These are phyloP conservation scores for Zychaea mexicana DNA, from an alignment of 371 early-diverging fungal species.

Conservation along the genomic window DNA sequence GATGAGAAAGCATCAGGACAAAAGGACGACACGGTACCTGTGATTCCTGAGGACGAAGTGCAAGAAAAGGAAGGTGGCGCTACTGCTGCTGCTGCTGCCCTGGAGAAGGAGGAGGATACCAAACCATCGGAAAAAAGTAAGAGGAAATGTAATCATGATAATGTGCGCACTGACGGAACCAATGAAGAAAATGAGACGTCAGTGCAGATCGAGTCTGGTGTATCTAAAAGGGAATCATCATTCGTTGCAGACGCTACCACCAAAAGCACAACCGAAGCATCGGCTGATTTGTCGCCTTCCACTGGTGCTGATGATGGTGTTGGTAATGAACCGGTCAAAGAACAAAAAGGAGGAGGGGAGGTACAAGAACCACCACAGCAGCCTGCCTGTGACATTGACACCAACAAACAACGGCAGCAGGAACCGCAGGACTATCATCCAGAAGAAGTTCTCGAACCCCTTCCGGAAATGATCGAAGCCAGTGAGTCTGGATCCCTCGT, in stretches of 20 bases:
- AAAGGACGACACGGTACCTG: background rate
- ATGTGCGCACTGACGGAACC: background rate
- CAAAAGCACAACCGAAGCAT: background rate
- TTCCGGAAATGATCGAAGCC: constrained; percentile 1
- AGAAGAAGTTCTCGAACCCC: background rate
- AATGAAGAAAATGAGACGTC: background rate
- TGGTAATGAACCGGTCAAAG: too few species aligned
- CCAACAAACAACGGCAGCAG: too few species aligned
- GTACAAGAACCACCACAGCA: background rate
- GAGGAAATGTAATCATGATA: background rate
- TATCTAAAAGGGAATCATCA: constrained; percentile 2
- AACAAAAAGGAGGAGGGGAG: background rate
- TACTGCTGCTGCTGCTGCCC: background rate
- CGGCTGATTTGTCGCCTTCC: background rate
- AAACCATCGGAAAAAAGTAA: background rate
- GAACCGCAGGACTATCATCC: background rate
- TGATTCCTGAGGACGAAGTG: background rate
- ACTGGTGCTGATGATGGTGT: background rate
- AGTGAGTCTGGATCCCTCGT: background rate
- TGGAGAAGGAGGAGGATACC: background rate
- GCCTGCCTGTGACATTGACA: background rate
- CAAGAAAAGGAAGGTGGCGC: background rate
- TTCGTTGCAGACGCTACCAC: background rate
- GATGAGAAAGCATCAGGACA: background rate
- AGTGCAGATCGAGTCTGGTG: background rate